These are phyloP conservation scores for Stephania cephalantha DNA, from an alignment of 164 flowering plant species.

Conservation along the genomic window DNA sequence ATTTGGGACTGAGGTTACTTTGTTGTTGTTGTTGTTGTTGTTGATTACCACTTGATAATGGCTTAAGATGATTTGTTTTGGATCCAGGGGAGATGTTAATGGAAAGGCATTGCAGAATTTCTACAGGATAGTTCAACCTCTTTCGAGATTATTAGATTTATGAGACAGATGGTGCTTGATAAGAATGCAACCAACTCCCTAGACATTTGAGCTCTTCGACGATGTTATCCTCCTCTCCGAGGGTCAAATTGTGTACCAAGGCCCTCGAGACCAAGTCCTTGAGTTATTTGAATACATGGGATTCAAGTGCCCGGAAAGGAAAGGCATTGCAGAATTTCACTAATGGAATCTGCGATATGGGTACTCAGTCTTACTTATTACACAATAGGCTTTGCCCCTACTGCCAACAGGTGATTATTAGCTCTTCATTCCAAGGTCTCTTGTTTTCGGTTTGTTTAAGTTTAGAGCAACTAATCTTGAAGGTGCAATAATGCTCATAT, in stretches of 20 bases:
- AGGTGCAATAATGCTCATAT: too few relatives aligned
- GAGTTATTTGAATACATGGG: constrained; percentile 51
- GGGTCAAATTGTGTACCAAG: constrained; percentile 51
- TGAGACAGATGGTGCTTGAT: constrained; percentile 54
- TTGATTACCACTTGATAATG: not conserved
- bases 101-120: too few relatives aligned
- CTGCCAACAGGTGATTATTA: constrained; percentile 30
- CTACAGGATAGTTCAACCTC: constrained; percentile 67
- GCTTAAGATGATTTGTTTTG: not conserved
- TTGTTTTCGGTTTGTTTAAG: too few relatives aligned
- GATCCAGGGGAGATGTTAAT: constrained; percentile 55
- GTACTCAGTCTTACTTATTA: constrained; percentile 43
- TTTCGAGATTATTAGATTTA: constrained; percentile 45
- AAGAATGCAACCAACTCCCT: constrained; percentile 58
- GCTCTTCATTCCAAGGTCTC: too few relatives aligned
- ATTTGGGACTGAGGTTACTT: too few relatives aligned
- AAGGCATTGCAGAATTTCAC: constrained; percentile 57
- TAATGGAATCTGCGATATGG: constrained; percentile 53
- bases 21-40: too few relatives aligned
- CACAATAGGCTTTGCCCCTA: constrained; percentile 50
- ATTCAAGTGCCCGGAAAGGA: constrained; percentile 52
- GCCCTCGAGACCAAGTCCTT: constrained; percentile 40
- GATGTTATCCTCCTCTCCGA: constrained; percentile 51
- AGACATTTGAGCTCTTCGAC: constrained; percentile 50
- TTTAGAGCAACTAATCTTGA: too few relatives aligned